These are phyloP conservation scores for Russula sp. DNA, from an alignment of 768 basidiomycete species.

Conservation along the genomic window DNA sequence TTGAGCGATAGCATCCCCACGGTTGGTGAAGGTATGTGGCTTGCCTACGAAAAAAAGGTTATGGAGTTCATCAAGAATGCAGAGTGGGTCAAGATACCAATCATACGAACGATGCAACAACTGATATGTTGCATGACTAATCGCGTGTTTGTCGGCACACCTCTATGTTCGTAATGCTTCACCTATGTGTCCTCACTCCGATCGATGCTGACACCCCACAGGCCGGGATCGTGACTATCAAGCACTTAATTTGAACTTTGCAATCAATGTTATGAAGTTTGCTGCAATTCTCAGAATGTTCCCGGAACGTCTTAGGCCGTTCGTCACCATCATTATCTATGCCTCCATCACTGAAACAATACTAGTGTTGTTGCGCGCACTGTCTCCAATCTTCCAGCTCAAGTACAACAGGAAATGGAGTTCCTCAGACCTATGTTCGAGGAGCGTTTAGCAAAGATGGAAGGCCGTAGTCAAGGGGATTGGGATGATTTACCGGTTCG, in stretches of 20 bases:
- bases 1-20: conserved; percentile 29
- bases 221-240: conserved; percentile 29
- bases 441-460: conserved; percentile 23
- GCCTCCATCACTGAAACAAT: not conserved
- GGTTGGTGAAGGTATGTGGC: conserved; percentile 13
- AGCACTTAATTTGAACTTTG: conserved; percentile 28
- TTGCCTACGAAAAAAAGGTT: not conserved
- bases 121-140: conserved; percentile 29
- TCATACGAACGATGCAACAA: conserved; percentile 22
- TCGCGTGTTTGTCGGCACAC: conserved; percentile 31
- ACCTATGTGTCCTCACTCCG: not conserved
- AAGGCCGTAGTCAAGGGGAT: conserved; percentile 18
- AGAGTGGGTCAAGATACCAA: conserved; percentile 25
- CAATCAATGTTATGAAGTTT: conserved; percentile 28
- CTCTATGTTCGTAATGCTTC: conserved; percentile 26
- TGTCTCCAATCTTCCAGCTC: conserved; percentile 17
- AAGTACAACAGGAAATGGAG: conserved; percentile 7
- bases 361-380: conserved; percentile 15
- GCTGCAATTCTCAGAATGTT: conserved; percentile 28
- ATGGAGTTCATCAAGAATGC: conserved; percentile 19
- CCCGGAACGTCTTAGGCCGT: conserved; percentile 32
- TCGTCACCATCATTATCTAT: conserved; percentile 8
- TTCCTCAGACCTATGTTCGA: conserved; percentile 12
- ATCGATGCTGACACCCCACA: conserved; percentile 5
- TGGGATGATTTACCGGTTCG: conserved; percentile 26